Conservation (phyloP, 1,284 basidiomycete species). For the Sanghuangporus weigelae region DNA sequence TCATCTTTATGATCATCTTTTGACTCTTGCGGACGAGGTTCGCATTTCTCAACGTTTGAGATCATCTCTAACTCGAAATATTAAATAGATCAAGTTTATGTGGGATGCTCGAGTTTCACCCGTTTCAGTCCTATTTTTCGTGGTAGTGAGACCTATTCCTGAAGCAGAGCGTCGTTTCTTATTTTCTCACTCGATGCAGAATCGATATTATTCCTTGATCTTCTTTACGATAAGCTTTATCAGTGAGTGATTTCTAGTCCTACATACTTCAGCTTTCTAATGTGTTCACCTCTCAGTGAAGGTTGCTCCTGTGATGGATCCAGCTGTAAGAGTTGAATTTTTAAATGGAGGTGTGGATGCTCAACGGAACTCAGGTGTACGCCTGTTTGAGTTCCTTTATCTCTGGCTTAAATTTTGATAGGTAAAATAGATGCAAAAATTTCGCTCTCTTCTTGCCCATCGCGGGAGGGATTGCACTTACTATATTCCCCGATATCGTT, state of each 20-base stretch:
- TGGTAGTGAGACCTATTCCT: background rate
- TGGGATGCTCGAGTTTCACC: background rate
- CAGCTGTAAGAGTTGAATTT: background rate
- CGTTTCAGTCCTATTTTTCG: background rate
- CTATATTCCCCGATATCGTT: conserved; percentile 2
- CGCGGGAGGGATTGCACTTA: conserved; percentile 4
- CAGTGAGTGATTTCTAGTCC: background rate
- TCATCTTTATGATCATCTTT: background rate
- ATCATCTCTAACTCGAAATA: background rate
- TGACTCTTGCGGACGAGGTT: conserved; percentile 3
- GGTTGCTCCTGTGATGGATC: background rate
- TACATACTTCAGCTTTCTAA: background rate
- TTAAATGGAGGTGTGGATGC: background rate
- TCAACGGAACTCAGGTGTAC: background rate
- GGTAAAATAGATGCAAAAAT: background rate
- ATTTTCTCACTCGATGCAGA: background rate
- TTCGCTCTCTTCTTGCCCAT: conserved; percentile 9
- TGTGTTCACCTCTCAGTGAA: background rate
- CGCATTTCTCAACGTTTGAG: background rate
- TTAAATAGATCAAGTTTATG: background rate
- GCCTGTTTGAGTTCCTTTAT: background rate
- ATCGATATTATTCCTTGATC: background rate
- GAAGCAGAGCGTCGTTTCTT: background rate
- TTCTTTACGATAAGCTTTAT: background rate
- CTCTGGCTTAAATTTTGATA: background rate